phyloP scores from a whole-genome alignment of 148 eudicot genomes.

The Cornus florida region DNA sequence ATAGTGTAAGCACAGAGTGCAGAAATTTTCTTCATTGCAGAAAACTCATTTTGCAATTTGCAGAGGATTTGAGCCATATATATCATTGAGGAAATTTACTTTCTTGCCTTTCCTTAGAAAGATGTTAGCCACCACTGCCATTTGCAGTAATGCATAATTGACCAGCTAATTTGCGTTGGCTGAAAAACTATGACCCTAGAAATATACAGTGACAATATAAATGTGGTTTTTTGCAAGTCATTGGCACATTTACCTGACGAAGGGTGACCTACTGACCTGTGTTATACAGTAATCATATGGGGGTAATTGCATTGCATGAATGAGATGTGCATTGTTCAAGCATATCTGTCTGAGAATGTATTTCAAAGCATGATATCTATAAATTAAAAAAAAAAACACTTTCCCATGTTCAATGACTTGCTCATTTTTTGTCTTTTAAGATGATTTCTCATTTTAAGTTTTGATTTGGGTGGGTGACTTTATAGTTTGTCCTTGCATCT shows the following conservation, averaged over 20 bases:
- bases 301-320: neutral
- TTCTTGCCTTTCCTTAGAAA: neutral
- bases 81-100: neutral
- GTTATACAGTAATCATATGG: neutral
- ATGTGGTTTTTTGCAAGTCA: neutral
- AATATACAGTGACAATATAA: neutral
- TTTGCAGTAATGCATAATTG: constrained; percentile 1
- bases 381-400: neutral
- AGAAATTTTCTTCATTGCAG: neutral
- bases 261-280: neutral
- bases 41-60: neutral
- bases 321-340: neutral
- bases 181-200: neutral
- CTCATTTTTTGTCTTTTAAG: neutral
- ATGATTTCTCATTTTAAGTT: neutral
- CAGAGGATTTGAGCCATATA: neutral
- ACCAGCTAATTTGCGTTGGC: neutral
- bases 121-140: neutral
- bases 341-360: neutral
- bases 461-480: no score
- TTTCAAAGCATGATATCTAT: neutral
- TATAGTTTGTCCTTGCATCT: no score
- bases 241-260: neutral
- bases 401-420: neutral
- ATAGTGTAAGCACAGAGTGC: neutral